These are phyloP conservation scores for Carnegiea gigantea DNA, from an alignment of 179 eudicot genomes.

Conservation along the genomic window DNA sequence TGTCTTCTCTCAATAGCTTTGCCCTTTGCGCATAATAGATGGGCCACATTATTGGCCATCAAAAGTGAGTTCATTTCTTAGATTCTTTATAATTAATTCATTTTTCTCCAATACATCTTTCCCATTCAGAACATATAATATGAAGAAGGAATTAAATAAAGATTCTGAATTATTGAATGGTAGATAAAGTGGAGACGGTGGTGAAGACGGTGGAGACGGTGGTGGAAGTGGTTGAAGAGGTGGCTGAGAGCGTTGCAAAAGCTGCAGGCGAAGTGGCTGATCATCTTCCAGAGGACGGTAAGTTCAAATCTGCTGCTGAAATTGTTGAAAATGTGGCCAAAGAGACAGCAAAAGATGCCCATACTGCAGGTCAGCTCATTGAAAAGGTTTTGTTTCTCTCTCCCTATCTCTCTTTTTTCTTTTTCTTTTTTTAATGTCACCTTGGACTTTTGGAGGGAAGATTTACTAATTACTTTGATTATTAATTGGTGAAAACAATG, in stretches of 20 bases:
- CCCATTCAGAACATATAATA: background rate
- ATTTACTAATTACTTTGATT: too few relatives aligned
- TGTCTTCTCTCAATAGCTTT: background rate
- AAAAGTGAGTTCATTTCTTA: background rate
- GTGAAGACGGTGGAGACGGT: constrained; percentile 29
- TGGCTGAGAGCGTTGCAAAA: constrained; percentile 33
- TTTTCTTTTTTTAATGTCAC: too few relatives aligned
- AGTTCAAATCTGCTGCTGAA: background rate
- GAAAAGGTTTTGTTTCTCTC: constrained; percentile 4
- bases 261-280: constrained; percentile 27
- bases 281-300: constrained; percentile 30
- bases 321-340: constrained; percentile 8
- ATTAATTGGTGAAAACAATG: too few relatives aligned
- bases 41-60: constrained; percentile 12
- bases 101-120: background rate
- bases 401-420: too few relatives aligned
- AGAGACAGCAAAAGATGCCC: constrained; percentile 21
- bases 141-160: background rate
- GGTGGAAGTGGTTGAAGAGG: constrained; percentile 27
- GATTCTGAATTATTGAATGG: background rate
- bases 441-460: too few relatives aligned
- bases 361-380: constrained; percentile 4
- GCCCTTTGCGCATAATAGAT: constrained; percentile 15
- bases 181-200: constrained; percentile 25
- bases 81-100: too few relatives aligned